Percentiles rank a stretch among this genome's conserved stretches.
Evolutionary conservation across 164 flowering plant species (phyloP).

Genomic region (Annona cherimola): DNA sequence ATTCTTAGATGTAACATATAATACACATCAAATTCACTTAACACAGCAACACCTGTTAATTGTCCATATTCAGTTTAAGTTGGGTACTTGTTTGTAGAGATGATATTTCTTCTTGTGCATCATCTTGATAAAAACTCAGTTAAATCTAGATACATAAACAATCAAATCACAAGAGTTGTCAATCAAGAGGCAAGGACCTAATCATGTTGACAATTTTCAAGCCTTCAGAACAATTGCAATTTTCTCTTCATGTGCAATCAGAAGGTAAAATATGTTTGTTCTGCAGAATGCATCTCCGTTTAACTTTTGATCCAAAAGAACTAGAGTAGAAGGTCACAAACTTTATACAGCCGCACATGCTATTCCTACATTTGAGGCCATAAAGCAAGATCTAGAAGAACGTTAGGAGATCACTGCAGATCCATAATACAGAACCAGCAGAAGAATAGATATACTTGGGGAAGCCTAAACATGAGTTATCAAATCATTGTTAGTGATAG

Average conservation of each 20-base stretch:
- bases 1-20: neutral
- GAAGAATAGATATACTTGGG: too few species aligned
- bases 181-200: neutral
- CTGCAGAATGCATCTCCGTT: too few species aligned
- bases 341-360: too few species aligned
- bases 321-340: too few species aligned
- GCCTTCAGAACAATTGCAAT: neutral
- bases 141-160: neutral
- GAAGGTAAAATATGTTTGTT: neutral
- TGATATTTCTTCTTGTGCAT: neutral
- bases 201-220: neutral
- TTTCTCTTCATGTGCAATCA: neutral
- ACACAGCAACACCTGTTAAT: neutral
- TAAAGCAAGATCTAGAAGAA: too few species aligned
- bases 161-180: neutral
- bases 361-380: too few species aligned
- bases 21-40: neutral
- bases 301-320: too few species aligned
- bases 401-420: too few species aligned
- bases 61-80: neutral
- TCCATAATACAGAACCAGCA: too few species aligned
- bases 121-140: too few species aligned
- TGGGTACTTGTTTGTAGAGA: neutral
- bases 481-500: too few species aligned
- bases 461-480: too few species aligned